These are phyloP conservation scores for Tranzscheliella williamsii DNA, from an alignment of 1,284 basidiomycete species.

Conservation along the genomic window DNA sequence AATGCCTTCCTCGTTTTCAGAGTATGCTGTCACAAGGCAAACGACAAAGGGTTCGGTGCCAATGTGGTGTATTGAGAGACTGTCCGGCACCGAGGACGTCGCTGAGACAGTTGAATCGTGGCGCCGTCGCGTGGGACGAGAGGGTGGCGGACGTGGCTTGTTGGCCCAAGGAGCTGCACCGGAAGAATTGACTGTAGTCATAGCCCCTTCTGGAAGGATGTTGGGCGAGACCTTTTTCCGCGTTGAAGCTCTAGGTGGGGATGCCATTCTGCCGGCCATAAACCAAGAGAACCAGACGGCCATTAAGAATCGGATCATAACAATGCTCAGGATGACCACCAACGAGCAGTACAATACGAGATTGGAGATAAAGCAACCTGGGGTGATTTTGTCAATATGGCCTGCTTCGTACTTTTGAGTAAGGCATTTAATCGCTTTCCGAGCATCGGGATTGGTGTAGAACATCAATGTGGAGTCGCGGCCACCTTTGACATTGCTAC, in stretches of 20 bases:
- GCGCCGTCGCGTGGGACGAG: constrained; percentile 26
- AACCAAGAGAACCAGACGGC: constrained; percentile 97
- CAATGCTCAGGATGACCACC: constrained; percentile 85
- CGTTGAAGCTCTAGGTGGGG: constrained; percentile 65
- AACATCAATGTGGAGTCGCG: constrained; percentile 76
- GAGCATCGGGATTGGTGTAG: constrained; percentile 32
- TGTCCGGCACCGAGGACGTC: constrained; percentile 23
- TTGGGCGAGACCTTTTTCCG: constrained; percentile 66
- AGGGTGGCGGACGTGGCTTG: constrained; percentile 43
- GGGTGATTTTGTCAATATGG: constrained; percentile 92
- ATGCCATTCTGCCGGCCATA: constrained; percentile 71
- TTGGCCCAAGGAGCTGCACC: constrained; percentile 87
- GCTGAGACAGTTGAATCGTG: constrained; percentile 21
- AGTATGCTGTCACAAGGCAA: constrained; percentile 96
- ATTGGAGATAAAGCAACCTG: constrained; percentile 89
- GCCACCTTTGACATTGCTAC: constrained; percentile 65
- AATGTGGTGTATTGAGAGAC: constrained; percentile 41
- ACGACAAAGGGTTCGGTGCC: constrained; percentile 81
- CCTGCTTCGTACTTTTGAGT: constrained; percentile 68
- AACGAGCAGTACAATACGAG: constrained; percentile 90
- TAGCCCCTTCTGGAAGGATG: constrained; percentile 70
- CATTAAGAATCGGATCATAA: constrained; percentile 91
- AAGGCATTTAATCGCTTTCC: constrained; percentile 51
- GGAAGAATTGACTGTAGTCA: constrained; percentile 79
- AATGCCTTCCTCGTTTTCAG: constrained; percentile 90